phyloP scores from a whole-genome alignment of 176 grass and related monocot species.

The Hordeum marinum region DNA sequence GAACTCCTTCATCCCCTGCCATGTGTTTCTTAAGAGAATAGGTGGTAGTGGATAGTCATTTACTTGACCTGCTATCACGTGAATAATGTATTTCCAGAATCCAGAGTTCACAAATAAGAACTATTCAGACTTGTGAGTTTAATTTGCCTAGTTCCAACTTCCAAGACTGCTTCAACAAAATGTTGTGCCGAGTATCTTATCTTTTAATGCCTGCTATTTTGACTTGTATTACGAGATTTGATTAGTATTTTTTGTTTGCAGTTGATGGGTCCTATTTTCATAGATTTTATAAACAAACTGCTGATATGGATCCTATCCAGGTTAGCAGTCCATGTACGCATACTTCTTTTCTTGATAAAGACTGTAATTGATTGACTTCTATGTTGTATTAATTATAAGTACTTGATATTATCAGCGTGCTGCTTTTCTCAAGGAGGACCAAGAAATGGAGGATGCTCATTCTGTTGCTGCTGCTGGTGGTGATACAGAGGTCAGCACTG shows the following conservation, averaged over 20 bases:
- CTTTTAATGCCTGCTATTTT: background rate
- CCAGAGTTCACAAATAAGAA: background rate
- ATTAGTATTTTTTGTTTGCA: conserved; percentile 31
- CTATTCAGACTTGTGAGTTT: background rate
- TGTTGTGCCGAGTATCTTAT: background rate
- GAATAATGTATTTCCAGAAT: background rate
- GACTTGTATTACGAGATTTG: background rate
- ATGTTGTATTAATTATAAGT: background rate
- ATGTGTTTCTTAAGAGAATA: background rate
- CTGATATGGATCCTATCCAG: conserved; percentile 74
- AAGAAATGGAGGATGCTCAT: conserved; percentile 94
- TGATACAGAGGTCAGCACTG: conserved; percentile 71
- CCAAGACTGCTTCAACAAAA: background rate
- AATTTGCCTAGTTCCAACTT: background rate
- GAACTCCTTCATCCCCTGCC: background rate
- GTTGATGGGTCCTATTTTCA: conserved; percentile 85
- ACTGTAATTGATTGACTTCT: background rate
- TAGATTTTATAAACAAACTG: conserved; percentile 76
- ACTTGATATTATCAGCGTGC: conserved; percentile 59
- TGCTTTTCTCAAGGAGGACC: conserved; percentile 73
- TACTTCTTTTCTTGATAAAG: background rate
- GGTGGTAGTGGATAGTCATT: background rate
- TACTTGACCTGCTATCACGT: background rate
- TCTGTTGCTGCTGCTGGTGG: conserved; percentile 68
- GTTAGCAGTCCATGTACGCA: conserved; percentile 21